A percentile compares a stretch with the other conserved stretches of the same genome.
Conservation (phyloP, 768 basidiomycete genomes). For the Pleurotus platypus region DNA sequence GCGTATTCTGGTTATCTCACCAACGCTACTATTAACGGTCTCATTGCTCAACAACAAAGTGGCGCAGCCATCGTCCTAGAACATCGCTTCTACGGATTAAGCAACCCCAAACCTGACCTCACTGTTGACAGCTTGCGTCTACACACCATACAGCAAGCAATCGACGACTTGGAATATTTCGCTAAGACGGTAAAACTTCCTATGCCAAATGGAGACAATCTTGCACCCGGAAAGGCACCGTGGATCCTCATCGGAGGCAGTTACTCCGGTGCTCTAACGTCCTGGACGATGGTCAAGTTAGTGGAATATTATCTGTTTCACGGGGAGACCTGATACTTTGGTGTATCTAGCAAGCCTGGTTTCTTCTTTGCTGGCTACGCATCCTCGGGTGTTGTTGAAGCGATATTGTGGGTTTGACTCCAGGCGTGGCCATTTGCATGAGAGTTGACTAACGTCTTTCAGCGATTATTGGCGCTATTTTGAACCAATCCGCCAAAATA, state of each 20-base stretch:
- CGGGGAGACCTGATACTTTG: background rate
- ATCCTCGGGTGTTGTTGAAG: constrained; percentile 64
- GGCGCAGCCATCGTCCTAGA: constrained; percentile 64
- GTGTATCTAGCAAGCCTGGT: constrained; percentile 45
- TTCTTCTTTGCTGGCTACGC: constrained; percentile 65
- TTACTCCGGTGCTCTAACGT: constrained; percentile 34
- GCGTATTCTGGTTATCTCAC: constrained; percentile 56
- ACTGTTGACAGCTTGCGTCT: constrained; percentile 50
- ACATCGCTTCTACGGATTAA: constrained; percentile 75
- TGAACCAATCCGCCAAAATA: constrained; percentile 63
- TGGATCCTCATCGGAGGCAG: constrained; percentile 52
- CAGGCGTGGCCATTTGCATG: too few relatives aligned
- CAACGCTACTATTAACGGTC: constrained; percentile 59
- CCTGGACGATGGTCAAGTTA: constrained; percentile 67
- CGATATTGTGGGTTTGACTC: constrained; percentile 38
- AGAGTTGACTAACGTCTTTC: background rate
- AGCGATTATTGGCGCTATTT: constrained; percentile 71
- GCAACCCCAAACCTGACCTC: constrained; percentile 65
- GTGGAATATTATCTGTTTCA: constrained; percentile 13
- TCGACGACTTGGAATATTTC: constrained; percentile 71
- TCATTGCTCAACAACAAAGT: constrained; percentile 61
- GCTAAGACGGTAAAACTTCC: constrained; percentile 62
- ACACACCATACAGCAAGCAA: constrained; percentile 72
- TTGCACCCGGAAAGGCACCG: constrained; percentile 52
- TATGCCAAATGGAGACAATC: constrained; percentile 59